A percentile compares a stretch with the other conserved stretches of the same genome.
These are phyloP conservation scores for Irpex sp. DNA, from an alignment of 1,284 basidiomycete genomes.

Conservation along the genomic window DNA sequence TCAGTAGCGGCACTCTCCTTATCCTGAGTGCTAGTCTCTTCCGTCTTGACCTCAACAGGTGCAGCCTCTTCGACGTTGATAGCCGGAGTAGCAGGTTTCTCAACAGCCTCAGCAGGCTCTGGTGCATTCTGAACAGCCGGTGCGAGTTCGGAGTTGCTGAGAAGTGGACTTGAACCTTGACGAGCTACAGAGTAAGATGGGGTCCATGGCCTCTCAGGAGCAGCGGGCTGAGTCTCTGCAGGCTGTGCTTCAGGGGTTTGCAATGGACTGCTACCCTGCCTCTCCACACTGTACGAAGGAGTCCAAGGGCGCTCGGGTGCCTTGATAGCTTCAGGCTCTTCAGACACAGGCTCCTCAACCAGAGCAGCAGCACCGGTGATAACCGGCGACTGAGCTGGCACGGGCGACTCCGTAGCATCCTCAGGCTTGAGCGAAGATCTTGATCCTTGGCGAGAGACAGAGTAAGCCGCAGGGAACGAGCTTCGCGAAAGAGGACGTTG, in stretches of 20 bases:
- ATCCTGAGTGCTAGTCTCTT: not conserved
- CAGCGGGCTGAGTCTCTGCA: not conserved
- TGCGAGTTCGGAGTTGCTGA: not conserved
- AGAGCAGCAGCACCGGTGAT: not conserved
- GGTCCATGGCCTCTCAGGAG: slow-evolving; percentile 15
- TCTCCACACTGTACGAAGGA: slow-evolving; percentile 26
- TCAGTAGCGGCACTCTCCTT: slow-evolving; percentile 1
- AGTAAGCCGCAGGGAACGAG: slow-evolving; percentile 24
- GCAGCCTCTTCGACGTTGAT: slow-evolving; percentile 3
- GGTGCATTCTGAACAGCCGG: not conserved
- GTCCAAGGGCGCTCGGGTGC: slow-evolving; percentile 19
- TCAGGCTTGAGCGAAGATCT: slow-evolving; percentile 13
- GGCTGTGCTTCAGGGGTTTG: not conserved
- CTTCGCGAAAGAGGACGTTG: not conserved
- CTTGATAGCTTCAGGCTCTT: slow-evolving; percentile 2
- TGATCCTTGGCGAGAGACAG: slow-evolving; percentile 22
- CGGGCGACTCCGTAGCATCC: not conserved
- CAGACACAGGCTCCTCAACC: not conserved
- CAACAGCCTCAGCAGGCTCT: not conserved
- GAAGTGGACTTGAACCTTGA: slow-evolving; percentile 11
- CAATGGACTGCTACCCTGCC: slow-evolving; percentile 25
- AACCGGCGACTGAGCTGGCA: not conserved
- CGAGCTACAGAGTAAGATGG: slow-evolving; percentile 17
- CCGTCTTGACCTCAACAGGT: not conserved
- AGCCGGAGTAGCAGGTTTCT: not conserved